phyloP scores from a whole-genome alignment of 1,284 basidiomycete species.

The Leccinum angustisporum region DNA sequence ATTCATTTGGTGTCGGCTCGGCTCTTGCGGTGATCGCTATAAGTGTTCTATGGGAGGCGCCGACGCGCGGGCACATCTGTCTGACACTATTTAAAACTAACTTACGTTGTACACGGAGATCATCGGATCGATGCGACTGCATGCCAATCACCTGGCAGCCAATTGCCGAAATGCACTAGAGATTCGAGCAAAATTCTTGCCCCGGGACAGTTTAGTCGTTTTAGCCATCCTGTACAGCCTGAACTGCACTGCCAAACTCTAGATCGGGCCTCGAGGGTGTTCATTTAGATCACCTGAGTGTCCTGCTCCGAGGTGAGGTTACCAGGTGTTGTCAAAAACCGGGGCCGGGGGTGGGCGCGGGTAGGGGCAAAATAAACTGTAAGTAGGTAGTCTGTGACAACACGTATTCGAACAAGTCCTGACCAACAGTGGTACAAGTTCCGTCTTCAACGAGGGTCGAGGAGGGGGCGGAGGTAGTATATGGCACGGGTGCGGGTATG shows the following conservation, averaged over 20 bases:
- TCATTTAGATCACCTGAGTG: not conserved
- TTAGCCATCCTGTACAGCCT: slow-evolving; percentile 3
- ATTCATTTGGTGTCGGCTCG: slow-evolving; percentile 14
- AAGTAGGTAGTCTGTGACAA: no score
- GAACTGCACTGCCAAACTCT: not conserved
- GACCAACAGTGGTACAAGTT: no score
- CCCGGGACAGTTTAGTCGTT: not conserved
- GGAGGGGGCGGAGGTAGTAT: no score
- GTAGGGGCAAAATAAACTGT: no score
- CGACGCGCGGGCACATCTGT: not conserved
- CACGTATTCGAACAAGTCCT: no score
- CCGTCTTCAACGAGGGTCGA: no score
- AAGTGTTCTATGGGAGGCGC: not conserved
- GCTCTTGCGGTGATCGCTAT: slow-evolving; percentile 17
- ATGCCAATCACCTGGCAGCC: not conserved
- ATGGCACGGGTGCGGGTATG: no score
- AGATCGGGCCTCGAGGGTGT: not conserved
- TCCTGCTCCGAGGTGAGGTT: not conserved
- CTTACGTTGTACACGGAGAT: not conserved
- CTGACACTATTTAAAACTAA: not conserved
- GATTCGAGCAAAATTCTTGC: not conserved
- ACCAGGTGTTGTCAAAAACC: no score
- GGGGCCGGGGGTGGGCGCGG: no score
- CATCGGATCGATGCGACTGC: not conserved
- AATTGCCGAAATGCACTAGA: not conserved